Evolutionary conservation across 2,329 filamentous ascomycete genomes (phyloP).

Genomic region (Gaeumannomyces tritici): DNA sequence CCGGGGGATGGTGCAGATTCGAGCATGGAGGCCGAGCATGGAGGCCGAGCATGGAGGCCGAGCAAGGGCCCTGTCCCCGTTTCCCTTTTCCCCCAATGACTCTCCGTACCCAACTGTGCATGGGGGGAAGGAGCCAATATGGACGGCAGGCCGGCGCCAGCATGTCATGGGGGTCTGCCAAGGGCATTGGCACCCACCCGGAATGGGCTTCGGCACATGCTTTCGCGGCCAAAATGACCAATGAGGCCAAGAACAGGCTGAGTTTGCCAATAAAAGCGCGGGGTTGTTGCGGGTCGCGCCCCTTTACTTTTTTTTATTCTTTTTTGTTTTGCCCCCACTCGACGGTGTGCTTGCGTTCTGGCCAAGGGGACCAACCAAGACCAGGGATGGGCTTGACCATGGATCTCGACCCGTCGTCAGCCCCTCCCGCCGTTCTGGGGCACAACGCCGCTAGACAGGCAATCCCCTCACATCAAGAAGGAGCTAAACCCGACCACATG

Average conservation of each 20-base stretch:
- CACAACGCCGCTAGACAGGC: too few relatives aligned
- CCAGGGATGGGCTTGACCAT: neutral
- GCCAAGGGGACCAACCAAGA: too few relatives aligned
- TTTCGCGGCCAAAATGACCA: neutral
- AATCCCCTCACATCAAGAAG: neutral
- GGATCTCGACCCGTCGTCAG: neutral
- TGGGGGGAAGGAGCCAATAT: too few relatives aligned
- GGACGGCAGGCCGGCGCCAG: too few relatives aligned
- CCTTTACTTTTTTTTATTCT: neutral
- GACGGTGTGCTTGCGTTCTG: neutral
- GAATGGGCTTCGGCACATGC: conserved; percentile 3
- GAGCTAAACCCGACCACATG: neutral
- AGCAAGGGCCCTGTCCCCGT: neutral
- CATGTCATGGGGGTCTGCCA: neutral
- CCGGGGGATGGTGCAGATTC: too few relatives aligned
- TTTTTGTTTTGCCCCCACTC: neutral
- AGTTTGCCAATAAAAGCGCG: conserved; percentile 1
- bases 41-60: neutral
- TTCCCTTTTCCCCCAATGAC: too few relatives aligned
- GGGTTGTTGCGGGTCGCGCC: conserved; percentile 2
- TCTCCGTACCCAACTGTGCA: too few relatives aligned
- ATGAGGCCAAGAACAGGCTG: conserved; percentile 4
- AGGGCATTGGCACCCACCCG: neutral
- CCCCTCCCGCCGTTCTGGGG: neutral
- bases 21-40: neutral